phyloP scores from a whole-genome alignment of 1,284 basidiomycete genomes.

The Austroboletus niveus region DNA sequence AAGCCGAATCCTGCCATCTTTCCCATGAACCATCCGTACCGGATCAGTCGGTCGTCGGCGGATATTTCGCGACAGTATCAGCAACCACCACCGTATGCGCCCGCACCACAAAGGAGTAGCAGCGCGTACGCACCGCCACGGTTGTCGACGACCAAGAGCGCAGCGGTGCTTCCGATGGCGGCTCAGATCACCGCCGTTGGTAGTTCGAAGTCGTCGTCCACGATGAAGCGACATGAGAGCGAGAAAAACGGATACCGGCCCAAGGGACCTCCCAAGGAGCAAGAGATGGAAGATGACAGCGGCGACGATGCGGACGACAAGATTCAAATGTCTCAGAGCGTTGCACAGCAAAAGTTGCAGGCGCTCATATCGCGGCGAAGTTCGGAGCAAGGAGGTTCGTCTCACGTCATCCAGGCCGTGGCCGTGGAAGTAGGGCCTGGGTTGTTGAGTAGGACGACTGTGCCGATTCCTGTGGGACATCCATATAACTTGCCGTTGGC shows the following conservation, averaged over 20 bases:
- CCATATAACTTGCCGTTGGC: constrained; percentile 74
- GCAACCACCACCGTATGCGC: constrained; percentile 13
- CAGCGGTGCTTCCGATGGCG: constrained; percentile 61
- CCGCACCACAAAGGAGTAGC: constrained; percentile 29
- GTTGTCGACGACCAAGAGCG: constrained; percentile 60
- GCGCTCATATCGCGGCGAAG: constrained; percentile 46
- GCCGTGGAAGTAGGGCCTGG: constrained; percentile 12
- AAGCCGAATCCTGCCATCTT: constrained; percentile 65
- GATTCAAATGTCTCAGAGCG: constrained; percentile 56
- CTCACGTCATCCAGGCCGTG: constrained; percentile 18
- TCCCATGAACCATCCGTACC: constrained; percentile 58
- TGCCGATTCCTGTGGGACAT: constrained; percentile 61
- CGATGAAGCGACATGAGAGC: constrained; percentile 14
- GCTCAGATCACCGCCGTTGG: constrained; percentile 53
- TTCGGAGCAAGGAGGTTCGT: constrained; percentile 23
- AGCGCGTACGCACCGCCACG: constrained; percentile 30
- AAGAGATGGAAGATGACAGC: constrained; percentile 70
- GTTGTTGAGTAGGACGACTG: constrained; percentile 24
- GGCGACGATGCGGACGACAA: constrained; percentile 51
- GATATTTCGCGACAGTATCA: constrained; percentile 42
- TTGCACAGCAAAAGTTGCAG: constrained; percentile 61
- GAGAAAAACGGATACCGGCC: constrained; percentile 48
- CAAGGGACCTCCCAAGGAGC: constrained; percentile 62
- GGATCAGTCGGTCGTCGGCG: constrained; percentile 47
- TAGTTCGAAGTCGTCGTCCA: constrained; percentile 24